Conservation (phyloP, 202 grass and related monocot species). For the Cymbopogon flexuosus region DNA sequence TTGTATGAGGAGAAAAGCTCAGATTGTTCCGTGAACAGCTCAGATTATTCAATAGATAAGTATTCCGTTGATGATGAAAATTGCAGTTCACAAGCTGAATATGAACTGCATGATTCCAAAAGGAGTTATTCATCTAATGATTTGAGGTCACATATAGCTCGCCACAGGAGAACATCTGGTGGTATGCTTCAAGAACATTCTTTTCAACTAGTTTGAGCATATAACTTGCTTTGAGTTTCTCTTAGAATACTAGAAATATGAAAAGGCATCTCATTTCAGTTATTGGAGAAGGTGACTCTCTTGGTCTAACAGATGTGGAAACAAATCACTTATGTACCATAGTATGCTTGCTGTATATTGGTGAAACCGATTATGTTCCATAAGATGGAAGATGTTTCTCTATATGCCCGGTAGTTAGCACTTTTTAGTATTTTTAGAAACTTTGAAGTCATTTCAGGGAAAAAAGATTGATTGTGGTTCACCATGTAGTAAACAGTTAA, state of each 20-base stretch:
- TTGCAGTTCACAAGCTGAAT: slow-evolving; percentile 31
- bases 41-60: slow-evolving; percentile 28
- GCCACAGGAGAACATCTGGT: slow-evolving; percentile 15
- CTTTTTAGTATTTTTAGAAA: slow-evolving; percentile 6
- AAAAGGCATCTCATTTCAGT: slow-evolving; percentile 32
- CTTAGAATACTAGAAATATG: slow-evolving; percentile 35
- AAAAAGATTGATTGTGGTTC: neutral
- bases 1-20: slow-evolving; percentile 33
- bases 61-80: slow-evolving; percentile 18
- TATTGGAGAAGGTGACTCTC: slow-evolving; percentile 27
- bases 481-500: neutral
- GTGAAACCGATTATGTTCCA: slow-evolving; percentile 13
- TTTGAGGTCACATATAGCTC: neutral
- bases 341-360: slow-evolving; percentile 6
- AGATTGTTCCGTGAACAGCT: slow-evolving; percentile 28
- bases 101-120: slow-evolving; percentile 34
- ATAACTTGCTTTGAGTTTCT: neutral
- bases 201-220: slow-evolving; percentile 24
- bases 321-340: slow-evolving; percentile 2
- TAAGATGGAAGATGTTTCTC: neutral
- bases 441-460: neutral
- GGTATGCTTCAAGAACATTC: slow-evolving; percentile 36
- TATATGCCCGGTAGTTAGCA: neutral
- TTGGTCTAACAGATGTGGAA: slow-evolving; percentile 18
- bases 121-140: slow-evolving; percentile 40